Evolutionary conservation across 75 land plant species (phyloP).

Genomic region (Isoetes taiwanensis): DNA sequence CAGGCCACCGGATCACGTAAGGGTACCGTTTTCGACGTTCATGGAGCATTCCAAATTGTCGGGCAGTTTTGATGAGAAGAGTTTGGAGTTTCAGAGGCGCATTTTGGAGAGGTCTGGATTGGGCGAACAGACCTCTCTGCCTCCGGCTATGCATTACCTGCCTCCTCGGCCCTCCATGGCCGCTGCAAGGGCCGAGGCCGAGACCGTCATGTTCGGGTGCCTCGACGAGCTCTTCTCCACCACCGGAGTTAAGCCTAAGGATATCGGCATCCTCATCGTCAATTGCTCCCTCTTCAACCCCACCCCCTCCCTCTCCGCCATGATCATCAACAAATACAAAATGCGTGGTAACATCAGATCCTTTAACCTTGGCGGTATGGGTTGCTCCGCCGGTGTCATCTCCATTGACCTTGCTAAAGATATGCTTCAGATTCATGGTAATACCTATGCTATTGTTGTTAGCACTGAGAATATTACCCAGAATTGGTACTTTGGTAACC

Average conservation of each 20-base stretch:
- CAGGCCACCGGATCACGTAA: constrained; percentile 18
- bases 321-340: constrained; percentile 41
- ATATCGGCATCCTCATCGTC: constrained; percentile 42
- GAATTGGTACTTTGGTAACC: constrained; percentile 52
- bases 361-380: constrained; percentile 49
- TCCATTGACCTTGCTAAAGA: constrained; percentile 35
- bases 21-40: neutral
- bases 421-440: constrained; percentile 21
- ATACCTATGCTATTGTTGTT: constrained; percentile 44
- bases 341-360: constrained; percentile 35
- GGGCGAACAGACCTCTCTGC: constrained; percentile 6
- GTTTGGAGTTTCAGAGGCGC: neutral
- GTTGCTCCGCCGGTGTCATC: constrained; percentile 49
- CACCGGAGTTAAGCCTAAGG: constrained; percentile 19
- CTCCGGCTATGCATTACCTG: neutral
- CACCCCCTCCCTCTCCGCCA: constrained; percentile 44
- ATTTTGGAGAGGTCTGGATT: constrained; percentile 1
- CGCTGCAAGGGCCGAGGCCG: neutral
- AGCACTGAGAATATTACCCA: constrained; percentile 45
- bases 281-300: constrained; percentile 58
- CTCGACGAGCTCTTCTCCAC: neutral
- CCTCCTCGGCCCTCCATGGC: constrained; percentile 4
- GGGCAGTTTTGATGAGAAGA: constrained; percentile 4
- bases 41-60: constrained; percentile 6
- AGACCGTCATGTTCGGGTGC: constrained; percentile 4